These are phyloP conservation scores for Epichloe sibirici DNA, from an alignment of 2,329 filamentous ascomycete species.

Conservation along the genomic window DNA sequence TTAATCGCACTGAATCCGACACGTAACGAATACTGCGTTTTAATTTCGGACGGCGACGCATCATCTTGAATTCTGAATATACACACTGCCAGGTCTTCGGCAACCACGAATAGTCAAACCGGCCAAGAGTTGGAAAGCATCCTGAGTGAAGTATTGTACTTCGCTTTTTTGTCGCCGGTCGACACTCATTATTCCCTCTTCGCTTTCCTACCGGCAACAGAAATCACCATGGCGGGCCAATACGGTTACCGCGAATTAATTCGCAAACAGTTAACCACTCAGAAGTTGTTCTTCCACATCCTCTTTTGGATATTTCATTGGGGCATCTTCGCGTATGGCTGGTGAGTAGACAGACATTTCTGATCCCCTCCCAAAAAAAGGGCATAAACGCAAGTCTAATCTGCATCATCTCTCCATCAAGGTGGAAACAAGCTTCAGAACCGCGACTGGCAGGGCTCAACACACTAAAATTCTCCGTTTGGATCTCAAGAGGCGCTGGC, in stretches of 20 bases:
- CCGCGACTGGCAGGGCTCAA: constrained; percentile 64
- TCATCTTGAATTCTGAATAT: no score
- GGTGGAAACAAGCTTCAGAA: constrained; percentile 68
- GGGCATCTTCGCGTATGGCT: constrained; percentile 71
- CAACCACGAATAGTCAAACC: no score
- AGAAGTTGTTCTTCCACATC: constrained; percentile 67
- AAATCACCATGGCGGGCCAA: constrained; percentile 23
- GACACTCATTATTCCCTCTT: constrained; percentile 26
- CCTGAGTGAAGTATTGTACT: neutral
- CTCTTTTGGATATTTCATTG: constrained; percentile 72
- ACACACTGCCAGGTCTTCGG: no score
- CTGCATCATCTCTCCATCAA: constrained; percentile 22
- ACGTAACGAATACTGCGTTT: neutral
- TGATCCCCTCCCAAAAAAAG: neutral
- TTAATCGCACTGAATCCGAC: neutral
- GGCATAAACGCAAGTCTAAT: neutral
- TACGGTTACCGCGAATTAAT: constrained; percentile 31
- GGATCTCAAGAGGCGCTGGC: constrained; percentile 89
- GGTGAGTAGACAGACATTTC: constrained; percentile 40
- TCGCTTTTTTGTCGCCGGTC: constrained; percentile 37
- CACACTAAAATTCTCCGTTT: constrained; percentile 74
- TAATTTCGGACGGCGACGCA: no score
- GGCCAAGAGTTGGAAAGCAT: neutral
- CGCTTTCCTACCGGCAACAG: constrained; percentile 3
- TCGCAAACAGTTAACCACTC: constrained; percentile 53